Base-by-base conservation (phyloP, 352 stramenopile species). In the Phytophthora rubi region DNA sequence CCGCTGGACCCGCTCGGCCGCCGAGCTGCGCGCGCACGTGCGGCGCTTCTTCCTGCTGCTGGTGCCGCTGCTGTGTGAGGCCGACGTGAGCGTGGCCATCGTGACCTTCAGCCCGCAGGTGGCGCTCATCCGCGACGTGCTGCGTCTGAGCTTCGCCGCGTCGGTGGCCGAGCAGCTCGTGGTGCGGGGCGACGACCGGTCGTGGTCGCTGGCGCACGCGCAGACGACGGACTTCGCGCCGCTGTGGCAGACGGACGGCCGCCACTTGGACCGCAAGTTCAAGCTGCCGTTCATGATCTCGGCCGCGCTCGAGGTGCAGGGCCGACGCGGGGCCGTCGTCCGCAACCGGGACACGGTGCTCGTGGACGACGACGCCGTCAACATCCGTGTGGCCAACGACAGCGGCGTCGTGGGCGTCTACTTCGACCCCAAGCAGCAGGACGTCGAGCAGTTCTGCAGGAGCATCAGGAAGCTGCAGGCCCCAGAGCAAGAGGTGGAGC, bases 91-190 rank as follows among this genome's bases (percentile, higher is more conserved):
- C 61, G 83, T 95, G 37, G 86, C 88, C 1, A 79, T 95, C 51
- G 88, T 95, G 62, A 95, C 88, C 5, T 95, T 95, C 65, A 93
- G 83, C 32, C 85, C 88, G 45, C 86, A 95, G 66, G 64, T 85
- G 13, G 42, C 65, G 42, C 79, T 95, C 37, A 93, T 95, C 39
- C 73, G 58, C 6, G 73, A 88, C 48, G 83, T 95, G 9, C 64
- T 95, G 6, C 42, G 55, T 26, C 66, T 88, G 21, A 88, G 82
- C 63, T 95, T 92, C 65, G 30, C 23, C 0, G 3, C 55, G 2
- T 59, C 76, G 2, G 60, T 94, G 3, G 66, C 70, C 1, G 56
- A 70, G 0, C 58, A 62, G 4, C 59, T 95, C 21, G 88, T 95
- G 47, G 45, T 95, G 35, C 79, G 86, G 3, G 82, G 83, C 42